phyloP scores from a whole-genome alignment of 1,284 basidiomycete species.

The Neonothopanus nambi region DNA sequence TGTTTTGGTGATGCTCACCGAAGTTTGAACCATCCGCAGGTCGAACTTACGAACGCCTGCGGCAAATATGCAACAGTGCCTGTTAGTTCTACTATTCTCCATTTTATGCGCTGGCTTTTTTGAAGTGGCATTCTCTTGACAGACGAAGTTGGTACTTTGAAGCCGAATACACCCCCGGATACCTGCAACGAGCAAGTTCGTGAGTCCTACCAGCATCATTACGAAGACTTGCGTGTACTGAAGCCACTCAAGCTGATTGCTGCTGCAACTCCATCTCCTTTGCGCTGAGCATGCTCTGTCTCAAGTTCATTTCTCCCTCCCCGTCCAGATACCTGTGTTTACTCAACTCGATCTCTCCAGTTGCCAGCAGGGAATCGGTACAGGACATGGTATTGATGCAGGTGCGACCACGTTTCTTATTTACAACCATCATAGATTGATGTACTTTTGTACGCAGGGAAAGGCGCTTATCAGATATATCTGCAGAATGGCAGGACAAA shows the following conservation, averaged over 20 bases:
- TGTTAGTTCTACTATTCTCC: conserved; percentile 20
- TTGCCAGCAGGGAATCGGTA: conserved; percentile 28
- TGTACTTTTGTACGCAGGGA: conserved; percentile 6
- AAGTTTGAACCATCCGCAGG: conserved; percentile 17
- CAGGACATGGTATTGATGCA: conserved; percentile 12
- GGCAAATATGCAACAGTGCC: conserved; percentile 28
- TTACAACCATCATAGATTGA: background rate
- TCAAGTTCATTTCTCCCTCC: conserved; percentile 24
- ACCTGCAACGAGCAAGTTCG: conserved; percentile 27
- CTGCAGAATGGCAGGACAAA: conserved; percentile 4
- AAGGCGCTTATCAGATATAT: conserved; percentile 14
- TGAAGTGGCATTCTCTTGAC: background rate
- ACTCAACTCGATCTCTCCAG: conserved; percentile 12
- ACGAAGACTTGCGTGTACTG: background rate
- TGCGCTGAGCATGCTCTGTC: conserved; percentile 31
- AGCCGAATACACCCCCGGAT: conserved; percentile 26
- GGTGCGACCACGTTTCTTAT: background rate
- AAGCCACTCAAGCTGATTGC: conserved; percentile 20
- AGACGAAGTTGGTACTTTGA: conserved; percentile 22
- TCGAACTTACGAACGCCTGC: conserved; percentile 29
- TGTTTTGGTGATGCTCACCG: too few relatives aligned
- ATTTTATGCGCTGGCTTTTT: background rate
- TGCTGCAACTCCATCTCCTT: conserved; percentile 32
- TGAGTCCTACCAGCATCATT: background rate
- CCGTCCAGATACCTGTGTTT: background rate